Evolutionary conservation across 139 green algal species (phyloP).

Genomic region (Micromonas commoda): DNA sequence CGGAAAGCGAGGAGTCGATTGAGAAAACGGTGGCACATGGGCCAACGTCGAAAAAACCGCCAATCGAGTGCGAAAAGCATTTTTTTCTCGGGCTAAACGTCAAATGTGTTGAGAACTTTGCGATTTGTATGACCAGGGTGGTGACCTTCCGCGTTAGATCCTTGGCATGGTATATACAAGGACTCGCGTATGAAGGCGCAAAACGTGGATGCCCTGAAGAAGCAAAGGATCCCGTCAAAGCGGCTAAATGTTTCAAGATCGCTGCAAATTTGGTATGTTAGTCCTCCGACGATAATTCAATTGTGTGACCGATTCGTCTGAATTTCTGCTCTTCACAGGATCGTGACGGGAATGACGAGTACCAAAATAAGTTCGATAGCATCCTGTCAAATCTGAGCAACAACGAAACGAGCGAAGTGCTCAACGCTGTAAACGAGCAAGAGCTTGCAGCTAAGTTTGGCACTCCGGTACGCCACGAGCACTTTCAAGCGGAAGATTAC

Average conservation of each 20-base stretch:
- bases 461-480: not conserved
- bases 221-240: not conserved
- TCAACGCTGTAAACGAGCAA: not conserved
- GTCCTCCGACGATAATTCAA: too few species aligned
- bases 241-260: not conserved
- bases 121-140: too few species aligned
- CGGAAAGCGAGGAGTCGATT: not conserved
- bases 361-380: constrained; percentile 8
- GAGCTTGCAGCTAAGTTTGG: not conserved
- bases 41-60: constrained; percentile 1
- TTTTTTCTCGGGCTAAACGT: too few species aligned
- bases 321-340: too few species aligned
- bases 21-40: not conserved
- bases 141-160: too few species aligned
- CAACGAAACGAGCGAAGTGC: not conserved
- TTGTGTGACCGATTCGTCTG: too few species aligned
- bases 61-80: too few species aligned
- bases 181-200: too few species aligned
- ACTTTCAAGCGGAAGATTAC: not conserved
- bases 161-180: too few species aligned
- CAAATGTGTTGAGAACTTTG: too few species aligned
- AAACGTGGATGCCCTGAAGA: too few species aligned
- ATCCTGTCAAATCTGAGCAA: not conserved
- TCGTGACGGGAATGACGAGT: not conserved
- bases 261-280: constrained; percentile 4